These are phyloP conservation scores for Myxozyma monticola DNA, from an alignment of 805 yeast genomes.

Conservation along the genomic window DNA sequence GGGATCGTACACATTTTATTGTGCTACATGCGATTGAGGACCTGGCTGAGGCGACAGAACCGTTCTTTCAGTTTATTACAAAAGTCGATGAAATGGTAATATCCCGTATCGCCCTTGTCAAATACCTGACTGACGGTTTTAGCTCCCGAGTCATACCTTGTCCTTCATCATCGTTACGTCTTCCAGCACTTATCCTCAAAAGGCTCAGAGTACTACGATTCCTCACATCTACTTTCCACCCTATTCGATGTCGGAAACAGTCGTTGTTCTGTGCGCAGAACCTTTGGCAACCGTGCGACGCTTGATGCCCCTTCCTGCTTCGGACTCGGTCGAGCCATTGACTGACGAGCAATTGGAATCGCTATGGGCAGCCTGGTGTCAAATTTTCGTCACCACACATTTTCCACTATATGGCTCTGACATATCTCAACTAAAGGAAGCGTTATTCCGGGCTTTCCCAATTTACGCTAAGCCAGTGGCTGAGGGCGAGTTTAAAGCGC, in stretches of 20 bases:
- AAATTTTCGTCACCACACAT: slow-evolving; percentile 21
- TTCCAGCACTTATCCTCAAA: slow-evolving; percentile 10
- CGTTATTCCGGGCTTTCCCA: slow-evolving; percentile 10
- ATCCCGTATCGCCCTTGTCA: neutral
- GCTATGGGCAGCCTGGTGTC: slow-evolving; percentile 17
- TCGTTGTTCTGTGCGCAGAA: slow-evolving; percentile 10
- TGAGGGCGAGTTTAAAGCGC: neutral
- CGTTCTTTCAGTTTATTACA: slow-evolving; percentile 10
- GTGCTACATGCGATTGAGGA: slow-evolving; percentile 24
- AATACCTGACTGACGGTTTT: neutral
- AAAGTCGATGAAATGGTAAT: slow-evolving; percentile 13
- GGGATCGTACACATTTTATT: slow-evolving; percentile 7
- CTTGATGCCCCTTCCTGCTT: neutral
- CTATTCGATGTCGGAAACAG: slow-evolving; percentile 16
- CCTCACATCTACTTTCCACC: slow-evolving; percentile 24
- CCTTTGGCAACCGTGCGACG: neutral
- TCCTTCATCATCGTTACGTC: slow-evolving; percentile 18
- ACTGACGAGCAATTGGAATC: slow-evolving; percentile 10
- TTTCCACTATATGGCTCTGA: slow-evolving; percentile 24
- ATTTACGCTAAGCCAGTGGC: slow-evolving; percentile 14
- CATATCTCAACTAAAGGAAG: slow-evolving; percentile 6
- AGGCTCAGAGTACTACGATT: slow-evolving; percentile 9
- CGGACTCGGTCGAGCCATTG: neutral
- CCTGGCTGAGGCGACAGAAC: slow-evolving; percentile 13
- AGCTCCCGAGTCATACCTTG: slow-evolving; percentile 3